Conservation (phyloP, 1,284 basidiomycete genomes). For the Gymnopus androsaceus region DNA sequence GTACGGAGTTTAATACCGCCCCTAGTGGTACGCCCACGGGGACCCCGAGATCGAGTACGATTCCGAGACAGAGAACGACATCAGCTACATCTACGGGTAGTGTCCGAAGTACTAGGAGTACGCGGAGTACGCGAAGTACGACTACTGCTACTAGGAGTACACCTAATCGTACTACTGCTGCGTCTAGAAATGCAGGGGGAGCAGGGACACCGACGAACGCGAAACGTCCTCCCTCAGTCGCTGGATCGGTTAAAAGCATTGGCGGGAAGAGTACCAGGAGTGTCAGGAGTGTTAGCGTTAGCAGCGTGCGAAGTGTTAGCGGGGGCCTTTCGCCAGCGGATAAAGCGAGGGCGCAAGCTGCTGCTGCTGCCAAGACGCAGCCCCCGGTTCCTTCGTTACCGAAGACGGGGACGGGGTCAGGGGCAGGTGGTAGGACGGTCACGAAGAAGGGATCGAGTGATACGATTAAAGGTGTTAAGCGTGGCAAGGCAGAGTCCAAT, state of each 20-base stretch:
- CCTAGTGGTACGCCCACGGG: conserved; percentile 7
- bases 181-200: too few relatives aligned
- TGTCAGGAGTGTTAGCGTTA: too few relatives aligned
- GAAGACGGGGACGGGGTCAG: conserved; percentile 23
- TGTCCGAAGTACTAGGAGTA: conserved; percentile 9
- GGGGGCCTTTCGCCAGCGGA: neutral
- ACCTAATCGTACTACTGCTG: neutral
- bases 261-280: conserved; percentile 7
- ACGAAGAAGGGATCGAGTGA: conserved; percentile 46
- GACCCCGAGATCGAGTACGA: too few relatives aligned
- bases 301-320: too few relatives aligned
- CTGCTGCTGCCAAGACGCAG: neutral
- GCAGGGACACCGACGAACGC: too few relatives aligned
- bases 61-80: conserved; percentile 7
- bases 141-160: conserved; percentile 6
- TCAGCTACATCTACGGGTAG: conserved; percentile 13
- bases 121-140: conserved; percentile 9
- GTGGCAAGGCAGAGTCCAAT: too few relatives aligned
- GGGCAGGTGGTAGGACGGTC: conserved; percentile 28
- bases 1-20: conserved; percentile 18
- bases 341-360: conserved; percentile 7
- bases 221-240: too few relatives aligned
- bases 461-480: conserved; percentile 40
- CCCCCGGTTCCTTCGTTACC: conserved; percentile 2
- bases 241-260: conserved; percentile 4